A percentile compares a stretch with the other conserved stretches of the same genome.
Conservation (phyloP, 2,329 filamentous ascomycete species). For the Huntiella abstrusa region DNA sequence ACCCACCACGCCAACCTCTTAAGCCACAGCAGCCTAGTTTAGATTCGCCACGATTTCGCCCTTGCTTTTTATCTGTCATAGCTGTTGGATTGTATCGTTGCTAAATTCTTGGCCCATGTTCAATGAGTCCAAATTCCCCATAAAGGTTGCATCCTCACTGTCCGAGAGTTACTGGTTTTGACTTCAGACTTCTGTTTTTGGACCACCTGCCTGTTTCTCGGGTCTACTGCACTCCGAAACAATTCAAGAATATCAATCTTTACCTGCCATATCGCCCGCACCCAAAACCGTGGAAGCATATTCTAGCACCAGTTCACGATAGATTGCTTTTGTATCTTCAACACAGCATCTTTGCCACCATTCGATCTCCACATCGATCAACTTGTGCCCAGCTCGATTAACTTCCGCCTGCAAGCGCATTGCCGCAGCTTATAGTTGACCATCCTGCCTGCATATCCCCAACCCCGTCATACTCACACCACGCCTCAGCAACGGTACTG, state of each 20-base stretch:
- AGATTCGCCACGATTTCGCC: slow-evolving; percentile 3
- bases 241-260: too few relatives aligned
- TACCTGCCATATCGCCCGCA: too few relatives aligned
- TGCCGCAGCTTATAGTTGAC: slow-evolving; percentile 1
- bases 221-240: too few relatives aligned
- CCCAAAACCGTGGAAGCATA: too few relatives aligned
- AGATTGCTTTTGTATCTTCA: too few relatives aligned
- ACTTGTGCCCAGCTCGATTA: too few relatives aligned
- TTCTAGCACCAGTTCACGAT: too few relatives aligned
- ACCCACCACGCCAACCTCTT: neutral
- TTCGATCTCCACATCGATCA: too few relatives aligned
- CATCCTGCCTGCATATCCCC: slow-evolving; percentile 4
- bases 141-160: slow-evolving; percentile 7
- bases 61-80: slow-evolving; percentile 6
- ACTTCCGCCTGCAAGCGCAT: neutral
- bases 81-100: slow-evolving; percentile 8
- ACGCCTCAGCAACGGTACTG: slow-evolving; percentile 1
- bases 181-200: neutral
- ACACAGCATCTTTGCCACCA: too few relatives aligned
- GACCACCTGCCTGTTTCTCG: neutral
- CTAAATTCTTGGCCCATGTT: slow-evolving; percentile 3
- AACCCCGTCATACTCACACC: slow-evolving; percentile 4
- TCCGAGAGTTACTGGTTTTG: neutral
- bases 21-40: too few relatives aligned
- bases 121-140: slow-evolving; percentile 1